phyloP scores from a whole-genome alignment of 768 basidiomycete genomes.

The Paxillus involutus region DNA sequence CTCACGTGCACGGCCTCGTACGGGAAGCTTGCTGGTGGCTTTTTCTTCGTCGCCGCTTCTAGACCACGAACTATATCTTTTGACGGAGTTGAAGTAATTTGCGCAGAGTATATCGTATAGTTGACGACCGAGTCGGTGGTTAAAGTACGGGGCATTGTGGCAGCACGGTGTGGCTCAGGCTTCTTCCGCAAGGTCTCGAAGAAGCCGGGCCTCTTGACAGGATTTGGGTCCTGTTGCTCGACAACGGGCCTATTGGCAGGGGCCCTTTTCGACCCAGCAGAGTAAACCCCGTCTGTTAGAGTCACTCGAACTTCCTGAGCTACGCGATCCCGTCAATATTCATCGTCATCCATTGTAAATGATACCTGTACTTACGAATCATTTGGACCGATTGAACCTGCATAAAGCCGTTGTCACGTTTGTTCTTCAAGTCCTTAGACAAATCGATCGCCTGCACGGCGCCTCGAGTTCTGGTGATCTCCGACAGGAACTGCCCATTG shows the following conservation, averaged over 20 bases:
- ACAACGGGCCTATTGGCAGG: constrained; percentile 23
- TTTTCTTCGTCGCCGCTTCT: constrained; percentile 87
- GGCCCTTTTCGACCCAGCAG: constrained; percentile 61
- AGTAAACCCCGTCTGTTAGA: constrained; percentile 73
- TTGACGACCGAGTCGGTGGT: background rate
- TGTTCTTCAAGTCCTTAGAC: background rate
- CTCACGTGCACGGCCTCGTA: constrained; percentile 82
- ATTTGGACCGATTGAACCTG: constrained; percentile 34
- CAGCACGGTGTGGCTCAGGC: background rate
- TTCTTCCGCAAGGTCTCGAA: background rate
- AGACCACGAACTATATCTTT: constrained; percentile 67
- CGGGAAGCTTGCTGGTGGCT: constrained; percentile 68
- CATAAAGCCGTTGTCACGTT: constrained; percentile 63
- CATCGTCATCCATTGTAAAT: background rate
- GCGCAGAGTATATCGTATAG: constrained; percentile 19
- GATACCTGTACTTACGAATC: background rate
- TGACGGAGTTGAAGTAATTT: constrained; percentile 53
- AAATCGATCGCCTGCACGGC: background rate
- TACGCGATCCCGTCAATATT: constrained; percentile 17
- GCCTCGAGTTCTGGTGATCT: background rate
- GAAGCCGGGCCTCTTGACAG: constrained; percentile 2
- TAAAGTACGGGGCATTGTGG: background rate
- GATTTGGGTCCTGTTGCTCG: background rate
- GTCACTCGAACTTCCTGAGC: constrained; percentile 76
- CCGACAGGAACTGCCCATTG: constrained; percentile 2